Evolutionary conservation across 306 rosid genomes (phyloP), one percentile per base, ranked within the genome.

Genomic region (Elaeagnus macrophylla): DNA sequence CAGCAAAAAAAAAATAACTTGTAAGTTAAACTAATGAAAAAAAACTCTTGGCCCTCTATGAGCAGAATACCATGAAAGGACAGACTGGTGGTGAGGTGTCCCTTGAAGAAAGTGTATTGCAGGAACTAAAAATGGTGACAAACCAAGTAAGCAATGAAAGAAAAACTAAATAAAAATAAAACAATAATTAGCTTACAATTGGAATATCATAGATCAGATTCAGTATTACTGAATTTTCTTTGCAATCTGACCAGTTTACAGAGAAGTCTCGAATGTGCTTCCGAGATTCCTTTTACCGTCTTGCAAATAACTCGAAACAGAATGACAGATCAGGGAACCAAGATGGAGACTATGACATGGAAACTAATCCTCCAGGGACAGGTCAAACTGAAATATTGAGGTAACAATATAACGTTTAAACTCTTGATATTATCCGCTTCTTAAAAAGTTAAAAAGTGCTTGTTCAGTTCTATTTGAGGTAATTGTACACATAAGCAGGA

Each of bases 211-310:
- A 19, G 14, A 36, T 45, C 37, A 39, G 35, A 1, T 16, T 5
- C 53, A 8, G 48, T 59, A 35, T 52, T 48, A 36, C 62, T 73
- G 39, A 64, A 65, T 39, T n/a, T 65, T 42, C 37, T 50, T 62
- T 25, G 32, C 12, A 9, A 51, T 13, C 42, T 68, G 12, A 48
- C 32, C 67, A 87, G 95, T 68, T 83, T 54, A 61, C 69, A 10
- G 81, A 72, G 53, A 81, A 72, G 54, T 81, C 89, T 39, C 82
- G 94, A 8, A 68, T 83, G 16, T 64, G 81, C 70, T 75, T 83
- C 65, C 94, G 94, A 12, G 94, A 87, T 64, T 73, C 95, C 59
- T 67, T 87, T 10, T 83, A 75, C 74, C 95, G 95, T 43, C 89
- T 87, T 42, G 95, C 95, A 9, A 55, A 57, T 10, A 71, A 71